Percentiles rank a stretch among this genome's conserved stretches.
These are phyloP conservation scores for Sanchytrium tribonematis DNA, from an alignment of 371 early-diverging fungal species.

Conservation along the genomic window DNA sequence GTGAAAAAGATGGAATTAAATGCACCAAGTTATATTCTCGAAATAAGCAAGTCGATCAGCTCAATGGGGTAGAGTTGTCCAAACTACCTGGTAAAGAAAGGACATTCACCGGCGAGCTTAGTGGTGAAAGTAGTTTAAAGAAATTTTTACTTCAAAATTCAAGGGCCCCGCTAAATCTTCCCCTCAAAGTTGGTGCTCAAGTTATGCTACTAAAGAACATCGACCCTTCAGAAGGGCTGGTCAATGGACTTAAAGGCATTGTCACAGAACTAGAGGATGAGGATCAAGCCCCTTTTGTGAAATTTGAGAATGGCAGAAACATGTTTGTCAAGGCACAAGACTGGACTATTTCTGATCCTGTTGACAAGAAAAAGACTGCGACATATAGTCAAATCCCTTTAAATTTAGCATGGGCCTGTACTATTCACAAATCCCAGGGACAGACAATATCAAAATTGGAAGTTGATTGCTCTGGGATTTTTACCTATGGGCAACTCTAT, in stretches of 20 bases:
- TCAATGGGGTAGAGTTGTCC: neutral
- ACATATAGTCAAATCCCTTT: constrained; percentile 40
- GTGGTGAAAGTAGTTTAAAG: neutral
- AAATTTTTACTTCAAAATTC: constrained; percentile 1
- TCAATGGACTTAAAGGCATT: constrained; percentile 57
- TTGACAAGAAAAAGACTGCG: too few species aligned
- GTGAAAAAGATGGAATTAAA: neutral
- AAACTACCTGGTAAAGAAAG: neutral
- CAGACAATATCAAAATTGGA: constrained; percentile 52
- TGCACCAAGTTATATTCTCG: neutral
- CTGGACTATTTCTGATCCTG: too few species aligned
- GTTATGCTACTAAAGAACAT: constrained; percentile 65
- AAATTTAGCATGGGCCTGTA: constrained; percentile 31
- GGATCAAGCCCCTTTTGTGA: constrained; percentile 7
- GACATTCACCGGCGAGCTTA: neutral
- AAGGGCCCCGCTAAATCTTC: constrained; percentile 12
- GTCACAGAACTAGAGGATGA: constrained; percentile 17
- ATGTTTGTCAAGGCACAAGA: neutral
- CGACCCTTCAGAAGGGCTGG: constrained; percentile 21
- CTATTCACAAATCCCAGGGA: constrained; percentile 71
- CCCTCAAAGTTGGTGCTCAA: constrained; percentile 42
- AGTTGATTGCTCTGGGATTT: constrained; percentile 39
- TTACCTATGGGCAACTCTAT: constrained; percentile 67
- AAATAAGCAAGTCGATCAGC: neutral
- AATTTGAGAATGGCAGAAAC: constrained; percentile 6